Conservation (phyloP, 2,329 filamentous ascomycete genomes). For the Geosmithia putterillii region DNA sequence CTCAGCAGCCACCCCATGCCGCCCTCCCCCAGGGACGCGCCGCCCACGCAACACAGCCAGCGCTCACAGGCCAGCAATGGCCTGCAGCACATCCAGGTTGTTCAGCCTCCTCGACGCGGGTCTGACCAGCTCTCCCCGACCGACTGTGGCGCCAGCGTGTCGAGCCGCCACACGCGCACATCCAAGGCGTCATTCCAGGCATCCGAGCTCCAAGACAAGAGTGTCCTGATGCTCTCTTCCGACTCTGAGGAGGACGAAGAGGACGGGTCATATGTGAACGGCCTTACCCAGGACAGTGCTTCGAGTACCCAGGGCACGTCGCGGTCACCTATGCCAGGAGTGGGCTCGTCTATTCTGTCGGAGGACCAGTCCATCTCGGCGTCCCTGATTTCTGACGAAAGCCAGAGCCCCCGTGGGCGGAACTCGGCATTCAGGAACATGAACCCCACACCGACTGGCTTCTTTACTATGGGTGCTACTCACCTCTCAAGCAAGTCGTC, state of each 20-base stretch:
- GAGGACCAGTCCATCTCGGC: neutral
- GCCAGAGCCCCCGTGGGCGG: neutral
- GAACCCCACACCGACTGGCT: conserved; percentile 1
- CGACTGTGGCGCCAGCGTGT: conserved; percentile 37
- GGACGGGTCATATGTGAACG: neutral
- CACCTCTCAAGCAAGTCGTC: conserved; percentile 1
- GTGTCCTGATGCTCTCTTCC: conserved; percentile 43
- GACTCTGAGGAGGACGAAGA: conserved; percentile 39
- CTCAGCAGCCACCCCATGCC: neutral
- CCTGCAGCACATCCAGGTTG: neutral
- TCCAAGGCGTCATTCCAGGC: conserved; percentile 39
- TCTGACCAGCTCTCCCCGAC: conserved; percentile 15
- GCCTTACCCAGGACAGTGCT: neutral
- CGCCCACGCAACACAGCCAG: neutral
- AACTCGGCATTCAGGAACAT: neutral
- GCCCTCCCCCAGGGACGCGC: neutral
- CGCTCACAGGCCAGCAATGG: neutral
- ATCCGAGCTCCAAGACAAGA: conserved; percentile 40
- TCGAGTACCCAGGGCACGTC: neutral
- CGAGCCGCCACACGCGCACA: conserved; percentile 41
- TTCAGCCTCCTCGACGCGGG: neutral
- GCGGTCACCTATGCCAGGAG: neutral
- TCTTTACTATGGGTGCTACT: conserved; percentile 1
- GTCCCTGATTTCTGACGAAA: neutral
- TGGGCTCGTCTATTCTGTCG: neutral